These are phyloP conservation scores for Lachancea cidri DNA, from an alignment of 805 yeast genomes.

Conservation along the genomic window DNA sequence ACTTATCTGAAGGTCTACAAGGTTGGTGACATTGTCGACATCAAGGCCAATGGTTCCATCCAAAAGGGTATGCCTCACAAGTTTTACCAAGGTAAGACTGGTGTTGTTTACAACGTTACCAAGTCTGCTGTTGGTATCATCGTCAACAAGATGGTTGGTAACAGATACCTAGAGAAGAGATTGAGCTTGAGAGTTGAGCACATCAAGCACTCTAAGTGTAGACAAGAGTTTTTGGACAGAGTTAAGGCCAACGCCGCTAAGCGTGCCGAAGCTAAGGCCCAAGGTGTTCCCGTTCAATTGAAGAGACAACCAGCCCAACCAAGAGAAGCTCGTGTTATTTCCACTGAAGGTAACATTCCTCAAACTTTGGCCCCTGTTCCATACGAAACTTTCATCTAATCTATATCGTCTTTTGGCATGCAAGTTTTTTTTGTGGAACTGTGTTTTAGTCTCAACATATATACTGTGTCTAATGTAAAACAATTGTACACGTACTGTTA, in stretches of 20 bases:
- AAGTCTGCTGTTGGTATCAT: constrained; percentile 98
- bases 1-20: constrained; percentile 96
- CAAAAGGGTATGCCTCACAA: constrained; percentile 99
- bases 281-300: constrained; percentile 84
- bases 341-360: constrained; percentile 80
- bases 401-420: constrained; percentile 20
- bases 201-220: constrained; percentile 99
- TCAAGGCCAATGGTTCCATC: constrained; percentile 98
- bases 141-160: constrained; percentile 96
- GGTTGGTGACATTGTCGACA: constrained; percentile 99
- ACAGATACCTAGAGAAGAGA: constrained; percentile 99
- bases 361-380: constrained; percentile 99
- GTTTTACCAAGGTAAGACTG: constrained; percentile 99
- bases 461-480: constrained; percentile 22
- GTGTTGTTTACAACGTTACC: constrained; percentile 98
- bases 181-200: constrained; percentile 98
- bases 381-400: constrained; percentile 98
- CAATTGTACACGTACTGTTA: constrained; percentile 19
- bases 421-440: constrained; percentile 10
- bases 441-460: constrained; percentile 16
- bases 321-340: constrained; percentile 83
- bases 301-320: constrained; percentile 99
- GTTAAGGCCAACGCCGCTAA: constrained; percentile 94
- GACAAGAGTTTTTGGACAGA: constrained; percentile 98
- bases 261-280: constrained; percentile 90